These are phyloP conservation scores for Gymnopus androsaceus DNA, from an alignment of 1,284 basidiomycete genomes.

Conservation along the genomic window DNA sequence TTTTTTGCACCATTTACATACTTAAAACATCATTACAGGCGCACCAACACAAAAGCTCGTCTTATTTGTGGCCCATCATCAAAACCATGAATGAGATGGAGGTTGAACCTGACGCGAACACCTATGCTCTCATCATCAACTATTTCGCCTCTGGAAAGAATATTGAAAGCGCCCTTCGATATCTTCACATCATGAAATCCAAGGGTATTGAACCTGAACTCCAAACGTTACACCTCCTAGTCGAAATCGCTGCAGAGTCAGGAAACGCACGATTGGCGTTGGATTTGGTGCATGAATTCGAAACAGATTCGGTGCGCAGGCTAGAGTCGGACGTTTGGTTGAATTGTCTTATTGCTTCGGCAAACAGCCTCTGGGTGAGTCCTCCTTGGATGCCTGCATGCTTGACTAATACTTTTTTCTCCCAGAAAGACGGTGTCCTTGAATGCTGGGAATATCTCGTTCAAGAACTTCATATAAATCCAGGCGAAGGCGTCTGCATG, in stretches of 20 bases:
- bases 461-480: constrained; percentile 50
- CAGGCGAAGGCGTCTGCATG: constrained; percentile 75
- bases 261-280: constrained; percentile 66
- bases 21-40: constrained; percentile 28
- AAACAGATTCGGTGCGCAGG: constrained; percentile 52
- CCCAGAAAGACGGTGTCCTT: constrained; percentile 66
- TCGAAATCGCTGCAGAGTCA: constrained; percentile 48
- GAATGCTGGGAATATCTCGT: constrained; percentile 66
- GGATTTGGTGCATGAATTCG: constrained; percentile 63
- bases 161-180: constrained; percentile 64
- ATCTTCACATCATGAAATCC: constrained; percentile 52
- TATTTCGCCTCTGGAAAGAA: constrained; percentile 49
- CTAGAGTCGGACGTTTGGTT: constrained; percentile 60
- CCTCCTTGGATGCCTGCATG: not conserved
- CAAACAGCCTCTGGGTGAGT: constrained; percentile 65
- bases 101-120: constrained; percentile 50
- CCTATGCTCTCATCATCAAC: constrained; percentile 55
- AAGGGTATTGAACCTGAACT: constrained; percentile 51
- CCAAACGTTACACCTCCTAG: constrained; percentile 47
- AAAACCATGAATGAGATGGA: constrained; percentile 50
- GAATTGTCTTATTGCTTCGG: constrained; percentile 56
- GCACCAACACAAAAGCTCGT: constrained; percentile 38
- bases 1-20: not conserved
- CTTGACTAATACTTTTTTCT: constrained; percentile 13
- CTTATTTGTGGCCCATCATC: constrained; percentile 34